These are phyloP conservation scores for Eucalyptus cladocalyx DNA, from an alignment of 345 rosid genomes.

Conservation along the genomic window DNA sequence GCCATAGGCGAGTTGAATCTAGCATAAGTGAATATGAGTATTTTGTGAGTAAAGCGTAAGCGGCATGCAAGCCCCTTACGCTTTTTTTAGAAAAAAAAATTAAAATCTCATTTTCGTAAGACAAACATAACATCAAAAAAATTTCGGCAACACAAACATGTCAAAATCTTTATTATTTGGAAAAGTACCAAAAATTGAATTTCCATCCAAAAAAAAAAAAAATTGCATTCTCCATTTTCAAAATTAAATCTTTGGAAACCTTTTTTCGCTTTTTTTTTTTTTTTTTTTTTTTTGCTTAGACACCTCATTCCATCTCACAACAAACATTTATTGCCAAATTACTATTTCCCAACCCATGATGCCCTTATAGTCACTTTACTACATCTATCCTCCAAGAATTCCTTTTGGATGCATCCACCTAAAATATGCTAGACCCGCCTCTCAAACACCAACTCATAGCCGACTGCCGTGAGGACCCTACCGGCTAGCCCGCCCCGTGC, in stretches of 20 bases:
- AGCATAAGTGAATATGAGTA: background rate
- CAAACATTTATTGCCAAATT: background rate
- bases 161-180: background rate
- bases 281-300: background rate
- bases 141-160: rapidly evolving
- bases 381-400: background rate
- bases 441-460: background rate
- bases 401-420: background rate
- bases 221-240: background rate
- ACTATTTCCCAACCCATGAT: background rate
- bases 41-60: background rate
- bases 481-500: background rate
- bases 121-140: rapidly evolving
- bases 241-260: too few species aligned
- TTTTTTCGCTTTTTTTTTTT: too few species aligned
- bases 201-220: too few species aligned
- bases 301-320: background rate
- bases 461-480: background rate
- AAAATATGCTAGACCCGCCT: background rate
- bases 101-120: too few species aligned
- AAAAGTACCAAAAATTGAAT: too few species aligned
- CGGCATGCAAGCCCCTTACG: too few species aligned
- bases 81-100: too few species aligned
- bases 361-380: background rate
- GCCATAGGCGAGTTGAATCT: background rate